Conservation (phyloP, 2,329 filamentous ascomycete species). For the Atkinsonella texensis region DNA sequence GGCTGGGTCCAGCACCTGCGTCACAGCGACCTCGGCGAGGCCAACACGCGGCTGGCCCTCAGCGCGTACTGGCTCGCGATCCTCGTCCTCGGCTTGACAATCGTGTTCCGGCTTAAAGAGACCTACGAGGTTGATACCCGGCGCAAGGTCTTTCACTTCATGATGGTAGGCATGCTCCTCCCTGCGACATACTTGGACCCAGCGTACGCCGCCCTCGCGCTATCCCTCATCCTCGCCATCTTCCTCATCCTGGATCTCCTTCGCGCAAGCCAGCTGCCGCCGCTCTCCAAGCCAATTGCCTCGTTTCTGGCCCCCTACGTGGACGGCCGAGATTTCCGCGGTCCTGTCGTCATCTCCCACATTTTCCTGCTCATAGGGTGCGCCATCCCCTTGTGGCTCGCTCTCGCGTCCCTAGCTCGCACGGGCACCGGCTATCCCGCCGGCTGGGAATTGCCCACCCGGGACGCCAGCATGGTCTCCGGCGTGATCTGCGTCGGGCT, state of each 20-base stretch:
- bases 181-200: slow-evolving; percentile 82
- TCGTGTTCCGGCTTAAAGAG: slow-evolving; percentile 62
- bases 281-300: slow-evolving; percentile 74
- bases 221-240: slow-evolving; percentile 67
- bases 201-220: slow-evolving; percentile 64
- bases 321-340: slow-evolving; percentile 82
- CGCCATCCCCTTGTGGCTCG: slow-evolving; percentile 87
- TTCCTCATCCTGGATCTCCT: slow-evolving; percentile 86
- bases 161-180: slow-evolving; percentile 94
- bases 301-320: slow-evolving; percentile 86
- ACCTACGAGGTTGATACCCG: slow-evolving; percentile 89
- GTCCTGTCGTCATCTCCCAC: slow-evolving; percentile 89
- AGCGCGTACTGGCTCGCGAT: slow-evolving; percentile 61
- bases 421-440: slow-evolving; percentile 40
- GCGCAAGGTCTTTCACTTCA: slow-evolving; percentile 94
- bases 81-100: slow-evolving; percentile 56
- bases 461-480: slow-evolving; percentile 81
- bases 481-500: slow-evolving; percentile 92
- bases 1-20: slow-evolving; percentile 58
- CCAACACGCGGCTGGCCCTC: slow-evolving; percentile 71
- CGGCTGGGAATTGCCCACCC: slow-evolving; percentile 63
- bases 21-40: slow-evolving; percentile 52
- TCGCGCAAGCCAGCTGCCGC: slow-evolving; percentile 81
- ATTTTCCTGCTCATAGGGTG: slow-evolving; percentile 94
- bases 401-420: slow-evolving; percentile 57